These are phyloP conservation scores for Trifolium dubium DNA, from an alignment of 306 rosid species.

Conservation along the genomic window DNA sequence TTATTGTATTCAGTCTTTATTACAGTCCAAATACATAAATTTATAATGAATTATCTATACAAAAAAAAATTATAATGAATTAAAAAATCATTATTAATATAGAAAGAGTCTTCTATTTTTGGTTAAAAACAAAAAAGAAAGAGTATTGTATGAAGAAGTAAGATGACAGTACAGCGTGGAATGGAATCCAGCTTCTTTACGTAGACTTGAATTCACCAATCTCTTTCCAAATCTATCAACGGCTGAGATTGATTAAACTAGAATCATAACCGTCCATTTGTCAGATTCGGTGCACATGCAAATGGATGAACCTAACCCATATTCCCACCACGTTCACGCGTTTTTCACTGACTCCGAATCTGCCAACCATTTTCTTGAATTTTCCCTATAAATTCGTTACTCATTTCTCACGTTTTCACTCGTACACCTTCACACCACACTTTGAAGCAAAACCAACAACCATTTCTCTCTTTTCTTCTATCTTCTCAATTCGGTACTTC, in stretches of 20 bases:
- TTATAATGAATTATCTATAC: no score
- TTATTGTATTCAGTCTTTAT: no score
- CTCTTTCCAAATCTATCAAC: neutral
- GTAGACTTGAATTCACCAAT: neutral
- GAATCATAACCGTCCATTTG: neutral
- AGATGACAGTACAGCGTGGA: neutral
- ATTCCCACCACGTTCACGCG: conserved; percentile 1
- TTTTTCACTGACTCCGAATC: neutral
- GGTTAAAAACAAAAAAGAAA: no score
- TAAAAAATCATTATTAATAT: no score
- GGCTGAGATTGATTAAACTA: neutral
- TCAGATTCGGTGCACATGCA: neutral
- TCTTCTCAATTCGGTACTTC: neutral
- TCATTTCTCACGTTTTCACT: neutral
- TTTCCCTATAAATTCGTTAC: conserved; percentile 26
- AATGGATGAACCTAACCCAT: conserved; percentile 33
- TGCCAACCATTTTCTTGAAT: neutral
- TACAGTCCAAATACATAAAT: no score
- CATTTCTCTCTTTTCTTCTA: conserved; percentile 5
- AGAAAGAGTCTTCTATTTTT: no score
- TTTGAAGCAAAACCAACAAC: neutral
- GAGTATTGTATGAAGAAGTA: no score
- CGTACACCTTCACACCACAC: conserved; percentile 11
- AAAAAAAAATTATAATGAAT: no score
- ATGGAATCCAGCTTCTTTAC: conserved; percentile 1